These are phyloP conservation scores for Penicillium odoratum DNA, from an alignment of 495 filamentous ascomycete species.

Conservation along the genomic window DNA sequence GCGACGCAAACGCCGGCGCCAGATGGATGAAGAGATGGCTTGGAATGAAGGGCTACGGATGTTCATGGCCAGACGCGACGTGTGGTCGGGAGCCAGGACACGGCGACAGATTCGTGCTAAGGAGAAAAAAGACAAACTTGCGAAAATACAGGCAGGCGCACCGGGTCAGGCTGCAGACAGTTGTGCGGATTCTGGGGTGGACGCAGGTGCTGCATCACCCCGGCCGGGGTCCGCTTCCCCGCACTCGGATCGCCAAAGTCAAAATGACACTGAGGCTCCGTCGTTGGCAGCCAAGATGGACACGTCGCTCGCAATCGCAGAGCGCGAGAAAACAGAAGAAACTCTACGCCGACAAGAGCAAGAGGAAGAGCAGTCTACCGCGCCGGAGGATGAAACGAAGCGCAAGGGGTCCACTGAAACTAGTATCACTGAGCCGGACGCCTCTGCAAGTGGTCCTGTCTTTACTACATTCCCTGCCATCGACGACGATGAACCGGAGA, in stretches of 20 bases:
- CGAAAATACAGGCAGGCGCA: neutral
- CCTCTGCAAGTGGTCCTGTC: neutral
- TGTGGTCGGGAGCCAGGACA: conserved; percentile 77
- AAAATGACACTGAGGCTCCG: conserved; percentile 22
- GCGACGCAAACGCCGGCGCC: conserved; percentile 58
- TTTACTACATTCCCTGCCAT: conserved; percentile 13
- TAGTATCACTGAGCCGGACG: conserved; percentile 35
- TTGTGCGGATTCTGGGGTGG: conserved; percentile 7
- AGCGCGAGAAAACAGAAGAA: conserved; percentile 23
- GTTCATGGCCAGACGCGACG: conserved; percentile 73
- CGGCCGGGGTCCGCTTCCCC: conserved; percentile 7
- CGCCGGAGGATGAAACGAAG: conserved; percentile 25
- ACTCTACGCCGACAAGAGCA: conserved; percentile 16
- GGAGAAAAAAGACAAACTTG: conserved; percentile 17
- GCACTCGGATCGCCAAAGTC: conserved; percentile 9
- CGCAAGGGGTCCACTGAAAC: conserved; percentile 33
- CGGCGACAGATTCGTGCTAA: conserved; percentile 30
- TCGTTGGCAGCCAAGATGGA: conserved; percentile 34
- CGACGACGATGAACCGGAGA: conserved; percentile 27
- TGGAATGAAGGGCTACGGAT: conserved; percentile 82
- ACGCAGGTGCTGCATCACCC: conserved; percentile 10
- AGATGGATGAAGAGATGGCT: conserved; percentile 68
- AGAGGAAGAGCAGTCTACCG: conserved; percentile 29
- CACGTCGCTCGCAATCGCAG: conserved; percentile 26
- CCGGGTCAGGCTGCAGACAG: conserved; percentile 9